A percentile compares a stretch with the other conserved stretches of the same genome.
These are phyloP conservation scores for Glycine tomentella DNA, from an alignment of 306 rosid species.

Conservation along the genomic window DNA sequence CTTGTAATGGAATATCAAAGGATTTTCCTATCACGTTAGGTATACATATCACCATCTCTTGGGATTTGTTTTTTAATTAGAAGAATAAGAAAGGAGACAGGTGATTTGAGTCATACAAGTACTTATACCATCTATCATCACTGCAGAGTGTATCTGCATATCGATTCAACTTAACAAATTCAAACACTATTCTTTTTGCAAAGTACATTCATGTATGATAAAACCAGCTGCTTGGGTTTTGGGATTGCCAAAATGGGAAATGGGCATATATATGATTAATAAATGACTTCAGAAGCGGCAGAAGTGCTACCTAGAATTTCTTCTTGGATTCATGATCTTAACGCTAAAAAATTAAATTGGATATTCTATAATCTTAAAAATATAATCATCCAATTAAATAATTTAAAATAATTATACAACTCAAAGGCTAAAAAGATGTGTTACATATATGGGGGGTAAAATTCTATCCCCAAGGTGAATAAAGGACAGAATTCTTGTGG, in stretches of 20 bases:
- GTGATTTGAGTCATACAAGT: neutral
- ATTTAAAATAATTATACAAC: constrained; percentile 45
- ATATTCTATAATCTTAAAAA: constrained; percentile 28
- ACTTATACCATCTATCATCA: neutral
- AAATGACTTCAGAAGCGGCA: neutral
- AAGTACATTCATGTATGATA: neutral
- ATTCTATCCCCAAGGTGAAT: constrained; percentile 23
- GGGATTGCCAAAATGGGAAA: too few relatives aligned
- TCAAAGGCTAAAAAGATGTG: constrained; percentile 30
- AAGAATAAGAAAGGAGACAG: neutral
- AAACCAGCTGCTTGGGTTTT: too few relatives aligned
- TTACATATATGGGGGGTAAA: constrained; percentile 39
- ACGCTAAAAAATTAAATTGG: constrained; percentile 51
- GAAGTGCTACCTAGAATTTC: constrained; percentile 7
- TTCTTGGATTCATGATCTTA: constrained; percentile 35
- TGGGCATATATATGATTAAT: too few relatives aligned
- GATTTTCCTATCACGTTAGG: too few relatives aligned
- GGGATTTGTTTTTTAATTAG: neutral
- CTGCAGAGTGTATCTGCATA: neutral
- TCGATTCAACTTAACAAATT: too few relatives aligned
- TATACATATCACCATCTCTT: too few relatives aligned
- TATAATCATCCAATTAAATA: constrained; percentile 43
- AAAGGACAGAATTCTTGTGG: constrained; percentile 40
- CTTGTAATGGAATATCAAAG: too few relatives aligned
- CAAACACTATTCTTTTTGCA: too few relatives aligned